A percentile compares a stretch with the other conserved stretches of the same genome.
phyloP scores from a whole-genome alignment of 2,329 filamentous ascomycete species.

The Emmonsiellopsis sp. region DNA sequence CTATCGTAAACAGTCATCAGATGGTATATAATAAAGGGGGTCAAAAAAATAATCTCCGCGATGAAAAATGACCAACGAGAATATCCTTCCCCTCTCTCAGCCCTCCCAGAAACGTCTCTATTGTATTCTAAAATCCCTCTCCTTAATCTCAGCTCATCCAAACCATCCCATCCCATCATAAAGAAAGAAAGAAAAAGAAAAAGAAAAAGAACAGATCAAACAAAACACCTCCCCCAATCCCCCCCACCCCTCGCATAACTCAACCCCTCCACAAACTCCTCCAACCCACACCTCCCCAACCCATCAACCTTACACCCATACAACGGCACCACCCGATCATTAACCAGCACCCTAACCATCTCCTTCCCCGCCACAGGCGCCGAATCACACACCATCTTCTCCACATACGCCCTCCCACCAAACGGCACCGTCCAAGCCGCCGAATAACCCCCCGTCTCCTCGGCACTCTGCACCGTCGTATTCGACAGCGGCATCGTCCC shows the following conservation, averaged over 20 bases:
- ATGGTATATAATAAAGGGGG: no score
- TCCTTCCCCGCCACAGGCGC: constrained; percentile 42
- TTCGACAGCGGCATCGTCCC: constrained; percentile 46
- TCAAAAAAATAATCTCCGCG: no score
- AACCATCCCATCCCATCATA: no score
- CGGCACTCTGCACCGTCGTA: constrained; percentile 38
- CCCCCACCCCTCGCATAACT: constrained; percentile 65
- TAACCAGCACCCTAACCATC: constrained; percentile 68
- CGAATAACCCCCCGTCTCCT: constrained; percentile 57
- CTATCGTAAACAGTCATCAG: no score
- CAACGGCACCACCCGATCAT: constrained; percentile 70
- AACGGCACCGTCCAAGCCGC: constrained; percentile 77
- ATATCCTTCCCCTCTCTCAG: no score
- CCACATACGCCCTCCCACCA: constrained; percentile 69
- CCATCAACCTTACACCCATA: constrained; percentile 60
- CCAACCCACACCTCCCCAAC: constrained; percentile 60
- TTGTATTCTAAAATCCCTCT: no score
- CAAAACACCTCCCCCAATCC: constrained; percentile 58
- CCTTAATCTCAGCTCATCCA: no score
- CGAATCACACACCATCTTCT: constrained; percentile 65
- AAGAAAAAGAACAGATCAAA: constrained; percentile 7
- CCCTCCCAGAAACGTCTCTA: no score
- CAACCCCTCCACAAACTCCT: constrained; percentile 63
- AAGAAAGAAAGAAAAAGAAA: not conserved
- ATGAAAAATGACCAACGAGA: no score